Conservation (phyloP, 225 moss, liverwort and hornwort species). For the Sphagnum tenellum region DNA sequence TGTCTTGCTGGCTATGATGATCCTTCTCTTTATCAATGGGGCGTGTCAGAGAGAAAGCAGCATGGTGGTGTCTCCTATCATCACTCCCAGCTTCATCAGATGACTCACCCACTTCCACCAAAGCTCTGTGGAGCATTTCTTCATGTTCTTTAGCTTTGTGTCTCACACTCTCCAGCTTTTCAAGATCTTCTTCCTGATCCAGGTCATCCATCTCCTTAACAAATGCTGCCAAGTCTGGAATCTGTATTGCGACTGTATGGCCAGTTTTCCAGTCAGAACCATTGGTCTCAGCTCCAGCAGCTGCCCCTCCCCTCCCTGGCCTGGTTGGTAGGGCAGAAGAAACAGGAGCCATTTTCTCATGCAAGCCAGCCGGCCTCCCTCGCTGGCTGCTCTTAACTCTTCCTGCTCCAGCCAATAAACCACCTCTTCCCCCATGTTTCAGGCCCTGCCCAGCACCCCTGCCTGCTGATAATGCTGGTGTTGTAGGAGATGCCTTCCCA, state of each 20-base stretch:
- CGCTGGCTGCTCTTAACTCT: slow-evolving; percentile 45
- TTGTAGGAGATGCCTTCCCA: slow-evolving; percentile 20
- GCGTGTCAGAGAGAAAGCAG: slow-evolving; percentile 25
- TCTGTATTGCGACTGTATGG: slow-evolving; percentile 17
- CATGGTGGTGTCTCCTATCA: slow-evolving; percentile 26
- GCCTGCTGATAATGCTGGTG: slow-evolving; percentile 3
- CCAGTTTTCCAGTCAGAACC: slow-evolving; percentile 22
- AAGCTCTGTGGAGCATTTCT: slow-evolving; percentile 4
- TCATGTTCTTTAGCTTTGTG: slow-evolving; percentile 5
- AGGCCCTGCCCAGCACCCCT: slow-evolving; percentile 39
- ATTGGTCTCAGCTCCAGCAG: slow-evolving; percentile 28
- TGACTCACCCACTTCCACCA: slow-evolving; percentile 8
- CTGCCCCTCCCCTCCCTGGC: slow-evolving; percentile 24
- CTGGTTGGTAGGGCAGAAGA: slow-evolving; percentile 14
- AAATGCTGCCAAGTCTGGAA: slow-evolving; percentile 9
- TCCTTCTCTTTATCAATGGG: slow-evolving; percentile 33
- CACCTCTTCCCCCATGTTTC: slow-evolving; percentile 41
- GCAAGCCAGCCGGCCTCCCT: slow-evolving; percentile 28
- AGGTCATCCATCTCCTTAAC: slow-evolving; percentile 4
- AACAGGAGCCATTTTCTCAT: slow-evolving; percentile 12
- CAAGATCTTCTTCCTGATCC: slow-evolving; percentile 8
- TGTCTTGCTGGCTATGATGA: slow-evolving; percentile 25
- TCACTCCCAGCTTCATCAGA: slow-evolving; percentile 19
- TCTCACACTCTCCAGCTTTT: slow-evolving; percentile 8
- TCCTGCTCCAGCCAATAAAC: slow-evolving; percentile 23